Evolutionary conservation across 176 grass and related monocot genomes (phyloP).

Genomic region (Zea luxurians): DNA sequence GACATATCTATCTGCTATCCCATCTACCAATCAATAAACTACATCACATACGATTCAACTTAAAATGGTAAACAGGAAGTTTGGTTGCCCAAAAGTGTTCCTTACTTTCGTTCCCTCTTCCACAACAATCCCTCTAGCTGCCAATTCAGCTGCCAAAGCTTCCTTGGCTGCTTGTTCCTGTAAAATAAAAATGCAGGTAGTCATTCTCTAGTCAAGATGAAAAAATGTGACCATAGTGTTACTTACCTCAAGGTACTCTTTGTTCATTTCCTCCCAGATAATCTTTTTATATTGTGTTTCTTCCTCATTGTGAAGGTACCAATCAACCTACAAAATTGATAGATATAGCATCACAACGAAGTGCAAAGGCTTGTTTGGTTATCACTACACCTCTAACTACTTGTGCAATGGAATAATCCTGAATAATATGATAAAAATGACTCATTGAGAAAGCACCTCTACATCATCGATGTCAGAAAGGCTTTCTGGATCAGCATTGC

Average conservation of each 20-base stretch:
- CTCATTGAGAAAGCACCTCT: constrained; percentile 55
- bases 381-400: constrained; percentile 7
- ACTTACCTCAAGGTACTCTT: constrained; percentile 71
- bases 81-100: constrained; percentile 1
- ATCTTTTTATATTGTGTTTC: constrained; percentile 53
- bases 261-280: no score
- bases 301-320: constrained; percentile 87
- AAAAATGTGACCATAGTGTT: constrained; percentile 5
- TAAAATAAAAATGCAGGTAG: constrained; percentile 9
- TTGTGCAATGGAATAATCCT: constrained; percentile 6
- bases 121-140: constrained; percentile 54
- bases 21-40: no score
- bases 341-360: constrained; percentile 3
- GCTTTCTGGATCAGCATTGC: constrained; percentile 53
- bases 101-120: constrained; percentile 51
- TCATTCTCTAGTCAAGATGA: constrained; percentile 27
- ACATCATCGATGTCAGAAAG: constrained; percentile 88
- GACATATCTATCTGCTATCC: no score
- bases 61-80: constrained; percentile 19
- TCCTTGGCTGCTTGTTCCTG: constrained; percentile 43
- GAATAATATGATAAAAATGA: constrained; percentile 17
- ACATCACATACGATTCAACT: constrained; percentile 3
- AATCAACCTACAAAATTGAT: constrained; percentile 53
- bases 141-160: not conserved
- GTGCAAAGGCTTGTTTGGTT: not conserved